Base-by-base conservation (phyloP, 2,329 filamentous ascomycete species). In the Camillea tinctor region DNA sequence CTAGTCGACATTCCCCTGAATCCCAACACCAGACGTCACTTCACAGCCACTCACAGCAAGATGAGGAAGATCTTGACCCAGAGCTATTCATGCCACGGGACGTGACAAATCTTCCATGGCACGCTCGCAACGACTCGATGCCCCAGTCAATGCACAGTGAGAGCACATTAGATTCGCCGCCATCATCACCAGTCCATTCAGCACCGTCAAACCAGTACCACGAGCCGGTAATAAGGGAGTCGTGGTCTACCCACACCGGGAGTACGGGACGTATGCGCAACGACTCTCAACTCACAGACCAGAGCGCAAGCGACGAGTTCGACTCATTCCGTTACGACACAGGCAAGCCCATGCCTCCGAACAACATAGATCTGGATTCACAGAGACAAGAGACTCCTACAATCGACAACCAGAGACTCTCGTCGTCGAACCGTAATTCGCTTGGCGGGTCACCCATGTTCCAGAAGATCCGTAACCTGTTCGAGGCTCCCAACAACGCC, bases 401-500 rank as follows among this genome's bases (percentile, higher is more conserved):
- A 2, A 44, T 11, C 13, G 36, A 44, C 36, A 44, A 15, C 6
- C 36, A 44, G 36, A 44, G 36, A 6, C 36, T 44, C 17, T 44
- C 17, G 55, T 56, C 53, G 2, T 49, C 54, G 21, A 61, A 50
- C 53, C 56, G 59, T n/a, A 63, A 52, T 50, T 68, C 64, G 4
- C 58, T 62, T 11, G 56, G 56, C 17, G 57, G 62, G 1, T 69
- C 69, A 1, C 66, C 70, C 1, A 69, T 79, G 20, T 79, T 79
- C 67, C 71, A 75, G 55, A 72, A 73, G 30, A 76, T 79, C 72
- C 73, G 77, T 21, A 77, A 66, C 59, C 74, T 79, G 49, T 79
- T 79, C 56, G 77, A 79, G 62, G 59, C 56, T 20, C 65, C 19
- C 59, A 54, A 48, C 59, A 54, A 48, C 58, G 54, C 17, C 55